Evolutionary conservation across 495 filamentous ascomycete species (phyloP).

Genomic region (Extremus antarcticus): DNA sequence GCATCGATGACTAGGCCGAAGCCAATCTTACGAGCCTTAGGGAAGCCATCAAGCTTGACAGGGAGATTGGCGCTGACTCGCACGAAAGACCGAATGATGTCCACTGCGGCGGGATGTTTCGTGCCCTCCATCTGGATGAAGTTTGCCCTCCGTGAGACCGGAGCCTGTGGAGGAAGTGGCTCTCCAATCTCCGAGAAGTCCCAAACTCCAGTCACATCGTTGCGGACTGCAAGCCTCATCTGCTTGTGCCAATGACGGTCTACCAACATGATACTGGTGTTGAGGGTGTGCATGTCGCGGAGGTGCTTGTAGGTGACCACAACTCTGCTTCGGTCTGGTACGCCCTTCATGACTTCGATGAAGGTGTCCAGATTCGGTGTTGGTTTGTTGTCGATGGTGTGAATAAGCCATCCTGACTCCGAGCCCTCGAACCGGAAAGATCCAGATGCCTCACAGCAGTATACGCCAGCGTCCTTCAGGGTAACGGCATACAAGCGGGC

Average conservation of each 20-base stretch:
- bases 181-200: constrained; percentile 82
- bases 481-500: constrained; percentile 87
- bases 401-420: constrained; percentile 85
- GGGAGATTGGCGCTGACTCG: constrained; percentile 86
- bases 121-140: constrained; percentile 87
- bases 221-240: constrained; percentile 87
- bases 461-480: constrained; percentile 65
- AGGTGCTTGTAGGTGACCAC: constrained; percentile 94
- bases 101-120: constrained; percentile 79
- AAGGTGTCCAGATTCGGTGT: constrained; percentile 81
- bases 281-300: constrained; percentile 83
- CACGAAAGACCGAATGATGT: constrained; percentile 89
- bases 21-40: constrained; percentile 80
- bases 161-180: constrained; percentile 59
- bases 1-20: constrained; percentile 94
- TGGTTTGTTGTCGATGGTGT: constrained; percentile 80
- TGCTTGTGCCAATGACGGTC: constrained; percentile 91
- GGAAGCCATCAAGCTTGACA: constrained; percentile 91
- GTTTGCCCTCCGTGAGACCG: constrained; percentile 63
- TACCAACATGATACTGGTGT: constrained; percentile 83
- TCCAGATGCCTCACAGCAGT: constrained; percentile 86
- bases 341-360: constrained; percentile 77
- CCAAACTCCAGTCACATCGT: constrained; percentile 85
- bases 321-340: constrained; percentile 82
- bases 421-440: constrained; percentile 90